These are phyloP conservation scores for Tulasnella sp. DNA, from an alignment of 768 basidiomycete species.

Conservation along the genomic window DNA sequence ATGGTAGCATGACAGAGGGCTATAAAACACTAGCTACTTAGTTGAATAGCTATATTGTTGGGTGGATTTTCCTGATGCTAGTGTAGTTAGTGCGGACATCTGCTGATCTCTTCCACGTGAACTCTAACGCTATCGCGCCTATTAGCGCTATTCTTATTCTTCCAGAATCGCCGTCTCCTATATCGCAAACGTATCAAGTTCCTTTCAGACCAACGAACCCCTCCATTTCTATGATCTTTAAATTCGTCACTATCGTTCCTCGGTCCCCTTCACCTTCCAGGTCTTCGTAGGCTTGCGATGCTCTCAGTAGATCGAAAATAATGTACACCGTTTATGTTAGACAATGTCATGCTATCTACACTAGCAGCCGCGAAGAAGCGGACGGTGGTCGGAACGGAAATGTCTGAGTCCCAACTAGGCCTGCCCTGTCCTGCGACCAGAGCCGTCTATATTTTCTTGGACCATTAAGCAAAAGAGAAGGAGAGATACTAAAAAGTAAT, in stretches of 20 bases:
- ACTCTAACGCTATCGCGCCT: background rate
- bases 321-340: background rate
- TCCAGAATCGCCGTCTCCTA: background rate
- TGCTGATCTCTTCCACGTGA: background rate
- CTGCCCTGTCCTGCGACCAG: too few relatives aligned
- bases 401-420: too few relatives aligned
- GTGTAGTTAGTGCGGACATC: too few relatives aligned
- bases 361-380: background rate
- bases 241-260: background rate
- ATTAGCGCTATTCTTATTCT: background rate
- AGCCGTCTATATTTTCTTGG: too few relatives aligned
- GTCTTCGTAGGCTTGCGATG: background rate
- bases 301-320: background rate
- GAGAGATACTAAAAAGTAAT: background rate
- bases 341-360: background rate
- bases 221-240: background rate
- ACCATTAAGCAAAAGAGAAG: too few relatives aligned
- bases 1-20: too few relatives aligned
- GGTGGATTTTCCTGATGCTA: too few relatives aligned
- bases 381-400: background rate
- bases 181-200: background rate
- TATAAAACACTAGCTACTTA: too few relatives aligned
- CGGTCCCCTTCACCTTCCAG: background rate
- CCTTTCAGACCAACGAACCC: background rate
- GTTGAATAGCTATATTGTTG: too few relatives aligned